These are phyloP conservation scores for Naganishia sp. DNA, from an alignment of 1,284 basidiomycete genomes.

Conservation along the genomic window DNA sequence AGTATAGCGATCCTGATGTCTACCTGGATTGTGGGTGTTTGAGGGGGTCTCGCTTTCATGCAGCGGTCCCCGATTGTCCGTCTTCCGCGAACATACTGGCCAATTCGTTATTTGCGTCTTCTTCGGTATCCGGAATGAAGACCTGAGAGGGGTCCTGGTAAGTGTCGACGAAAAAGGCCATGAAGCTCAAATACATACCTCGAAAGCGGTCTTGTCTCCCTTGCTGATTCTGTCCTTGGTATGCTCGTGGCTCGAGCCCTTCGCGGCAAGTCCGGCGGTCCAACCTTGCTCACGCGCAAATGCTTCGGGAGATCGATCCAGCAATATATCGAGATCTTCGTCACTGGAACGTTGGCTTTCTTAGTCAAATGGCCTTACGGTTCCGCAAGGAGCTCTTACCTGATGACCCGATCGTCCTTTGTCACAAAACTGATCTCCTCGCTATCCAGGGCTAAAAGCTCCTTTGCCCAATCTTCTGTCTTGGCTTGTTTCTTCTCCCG, in stretches of 20 bases:
- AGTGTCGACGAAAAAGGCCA: neutral
- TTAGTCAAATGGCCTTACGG: neutral
- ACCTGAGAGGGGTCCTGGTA: conserved; percentile 52
- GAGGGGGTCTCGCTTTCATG: too few species aligned
- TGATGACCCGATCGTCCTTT: conserved; percentile 73
- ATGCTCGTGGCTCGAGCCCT: conserved; percentile 42
- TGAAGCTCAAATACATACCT: conserved; percentile 45
- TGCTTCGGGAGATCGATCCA: conserved; percentile 79
- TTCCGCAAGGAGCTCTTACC: conserved; percentile 37
- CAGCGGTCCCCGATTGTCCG: neutral
- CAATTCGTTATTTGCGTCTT: conserved; percentile 70
- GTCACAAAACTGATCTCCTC: conserved; percentile 87
- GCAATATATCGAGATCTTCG: conserved; percentile 71
- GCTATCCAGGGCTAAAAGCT: conserved; percentile 75
- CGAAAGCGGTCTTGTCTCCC: conserved; percentile 65
- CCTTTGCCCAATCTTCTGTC: conserved; percentile 76
- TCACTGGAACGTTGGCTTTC: conserved; percentile 56
- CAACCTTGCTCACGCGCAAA: conserved; percentile 79
- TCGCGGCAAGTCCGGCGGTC: conserved; percentile 54
- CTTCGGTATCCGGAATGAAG: conserved; percentile 66
- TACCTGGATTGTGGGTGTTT: too few species aligned
- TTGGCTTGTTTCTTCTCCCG: conserved; percentile 58
- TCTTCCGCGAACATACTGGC: conserved; percentile 61
- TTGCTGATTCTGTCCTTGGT: conserved; percentile 53
- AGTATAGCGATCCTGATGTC: too few species aligned